A percentile compares a stretch with the other conserved stretches of the same genome.
Evolutionary conservation across 2,329 filamentous ascomycete genomes (phyloP).

Genomic region (Pseudogymnoascus sp.): DNA sequence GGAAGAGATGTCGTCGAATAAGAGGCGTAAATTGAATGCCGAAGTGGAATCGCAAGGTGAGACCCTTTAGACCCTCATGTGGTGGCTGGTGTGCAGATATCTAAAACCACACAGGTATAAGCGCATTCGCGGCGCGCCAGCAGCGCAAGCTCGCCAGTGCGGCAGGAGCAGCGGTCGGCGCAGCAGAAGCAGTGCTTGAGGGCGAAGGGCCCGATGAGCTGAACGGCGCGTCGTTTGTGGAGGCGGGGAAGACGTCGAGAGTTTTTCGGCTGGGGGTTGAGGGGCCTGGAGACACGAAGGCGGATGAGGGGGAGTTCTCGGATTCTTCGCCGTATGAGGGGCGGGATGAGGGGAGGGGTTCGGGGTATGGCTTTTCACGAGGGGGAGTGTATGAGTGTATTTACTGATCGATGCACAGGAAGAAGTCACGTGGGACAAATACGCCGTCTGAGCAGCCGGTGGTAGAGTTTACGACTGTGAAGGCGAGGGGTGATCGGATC

Average conservation of each 20-base stretch:
- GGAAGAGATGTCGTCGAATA: slow-evolving; percentile 26
- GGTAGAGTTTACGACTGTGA: slow-evolving; percentile 7
- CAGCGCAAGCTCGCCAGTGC: background rate
- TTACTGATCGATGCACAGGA: background rate
- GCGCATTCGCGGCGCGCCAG: slow-evolving; percentile 24
- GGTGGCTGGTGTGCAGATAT: background rate
- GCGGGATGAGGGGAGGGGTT: background rate
- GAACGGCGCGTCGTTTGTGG: slow-evolving; percentile 3
- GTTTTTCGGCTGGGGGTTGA: background rate
- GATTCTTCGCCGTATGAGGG: slow-evolving; percentile 4
- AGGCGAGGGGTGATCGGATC: background rate
- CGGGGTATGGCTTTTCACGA: background rate
- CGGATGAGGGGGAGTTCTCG: background rate
- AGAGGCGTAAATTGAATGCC: slow-evolving; percentile 36
- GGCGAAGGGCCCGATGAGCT: slow-evolving; percentile 23
- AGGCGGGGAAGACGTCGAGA: background rate
- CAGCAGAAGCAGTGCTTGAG: slow-evolving; percentile 31
- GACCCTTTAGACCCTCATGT: slow-evolving; percentile 13
- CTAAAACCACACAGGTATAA: slow-evolving; percentile 22
- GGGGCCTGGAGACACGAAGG: background rate
- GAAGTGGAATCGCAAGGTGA: slow-evolving; percentile 29
- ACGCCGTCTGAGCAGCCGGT: background rate
- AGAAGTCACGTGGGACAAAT: slow-evolving; percentile 4
- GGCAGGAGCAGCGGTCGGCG: background rate
- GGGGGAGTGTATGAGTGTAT: background rate